A percentile compares a stretch with the other conserved stretches of the same genome.
These are phyloP conservation scores for Striga hermonthica DNA, from an alignment of 305 asterid species.

Conservation along the genomic window DNA sequence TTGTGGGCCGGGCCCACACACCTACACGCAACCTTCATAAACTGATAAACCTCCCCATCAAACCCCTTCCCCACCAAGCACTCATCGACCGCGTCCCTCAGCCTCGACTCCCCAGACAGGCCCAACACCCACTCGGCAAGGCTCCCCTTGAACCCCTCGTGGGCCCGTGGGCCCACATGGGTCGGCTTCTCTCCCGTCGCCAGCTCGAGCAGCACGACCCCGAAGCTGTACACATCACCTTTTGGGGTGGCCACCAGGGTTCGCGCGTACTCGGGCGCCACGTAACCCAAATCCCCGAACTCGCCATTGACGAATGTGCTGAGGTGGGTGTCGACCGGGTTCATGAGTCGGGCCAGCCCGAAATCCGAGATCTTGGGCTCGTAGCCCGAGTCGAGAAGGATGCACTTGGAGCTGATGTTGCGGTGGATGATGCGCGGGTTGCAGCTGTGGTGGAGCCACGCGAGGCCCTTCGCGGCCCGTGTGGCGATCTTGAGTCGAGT, in stretches of 20 bases:
- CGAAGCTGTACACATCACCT: constrained; percentile 71
- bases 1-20: constrained; percentile 52
- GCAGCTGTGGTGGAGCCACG: constrained; percentile 94
- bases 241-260: constrained; percentile 71
- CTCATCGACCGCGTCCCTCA: constrained; percentile 48
- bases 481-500: constrained; percentile 62
- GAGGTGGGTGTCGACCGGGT: constrained; percentile 69
- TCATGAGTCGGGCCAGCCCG: constrained; percentile 81
- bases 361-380: constrained; percentile 79
- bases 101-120: constrained; percentile 45
- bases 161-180: constrained; percentile 44
- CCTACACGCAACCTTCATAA: constrained; percentile 61
- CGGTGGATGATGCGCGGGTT: constrained; percentile 83
- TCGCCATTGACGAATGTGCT: constrained; percentile 76
- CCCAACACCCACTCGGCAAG: constrained; percentile 67
- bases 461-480: constrained; percentile 76
- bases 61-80: constrained; percentile 50
- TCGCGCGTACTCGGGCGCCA: constrained; percentile 66
- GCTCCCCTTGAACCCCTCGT: constrained; percentile 62
- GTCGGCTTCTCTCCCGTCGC: constrained; percentile 57
- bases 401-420: constrained; percentile 86
- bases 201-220: constrained; percentile 65
- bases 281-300: constrained; percentile 72
- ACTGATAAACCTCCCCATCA: constrained; percentile 54
- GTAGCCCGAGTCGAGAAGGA: constrained; percentile 57